Evolutionary conservation across 78 protist species (phyloP).

Genomic region (Bigelowiella natans): DNA sequence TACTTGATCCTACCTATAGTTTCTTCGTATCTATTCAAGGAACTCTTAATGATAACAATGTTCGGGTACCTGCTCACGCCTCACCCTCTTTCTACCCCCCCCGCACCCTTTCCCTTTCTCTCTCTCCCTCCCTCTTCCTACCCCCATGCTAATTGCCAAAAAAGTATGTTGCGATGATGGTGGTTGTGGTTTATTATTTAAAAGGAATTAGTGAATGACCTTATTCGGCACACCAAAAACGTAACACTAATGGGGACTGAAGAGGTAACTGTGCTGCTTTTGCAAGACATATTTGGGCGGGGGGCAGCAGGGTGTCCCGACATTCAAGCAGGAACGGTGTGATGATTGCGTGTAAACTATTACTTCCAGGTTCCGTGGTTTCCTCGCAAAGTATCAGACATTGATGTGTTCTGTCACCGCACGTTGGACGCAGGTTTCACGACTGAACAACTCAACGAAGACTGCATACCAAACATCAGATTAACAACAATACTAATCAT

Average conservation of each 20-base stretch:
- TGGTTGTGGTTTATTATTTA: not conserved
- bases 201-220: not conserved
- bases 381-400: not conserved
- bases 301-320: no score
- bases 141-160: not conserved
- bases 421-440: not conserved
- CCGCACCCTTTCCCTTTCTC: not conserved
- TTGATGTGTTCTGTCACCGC: not conserved
- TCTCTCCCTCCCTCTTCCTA: not conserved
- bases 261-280: no score
- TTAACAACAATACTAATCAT: no score
- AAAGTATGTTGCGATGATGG: no score
- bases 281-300: no score
- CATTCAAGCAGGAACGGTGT: no score
- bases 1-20: constrained; percentile 1
- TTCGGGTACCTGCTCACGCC: not conserved
- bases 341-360: no score
- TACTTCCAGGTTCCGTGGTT: not conserved
- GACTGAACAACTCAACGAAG: no score
- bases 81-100: not conserved
- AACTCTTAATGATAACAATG: not conserved
- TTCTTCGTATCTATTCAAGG: not conserved
- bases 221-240: not conserved
- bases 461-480: no score
- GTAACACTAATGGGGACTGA: not conserved